phyloP scores from a whole-genome alignment of 2,329 filamentous ascomycete genomes.

The Hawksworthiomyces lignivorus region DNA sequence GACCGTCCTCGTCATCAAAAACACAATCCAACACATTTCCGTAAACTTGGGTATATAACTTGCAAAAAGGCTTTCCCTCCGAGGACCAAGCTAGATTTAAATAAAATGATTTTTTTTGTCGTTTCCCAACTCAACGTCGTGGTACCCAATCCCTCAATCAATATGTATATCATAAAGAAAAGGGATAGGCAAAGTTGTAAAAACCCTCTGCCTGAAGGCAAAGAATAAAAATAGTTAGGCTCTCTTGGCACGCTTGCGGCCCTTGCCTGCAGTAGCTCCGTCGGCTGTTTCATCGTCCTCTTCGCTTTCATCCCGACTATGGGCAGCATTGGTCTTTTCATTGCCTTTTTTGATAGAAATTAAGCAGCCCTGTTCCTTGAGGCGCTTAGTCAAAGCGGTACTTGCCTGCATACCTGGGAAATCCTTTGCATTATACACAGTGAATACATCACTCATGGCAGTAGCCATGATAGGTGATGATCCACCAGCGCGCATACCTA shows the following conservation, averaged over 20 bases:
- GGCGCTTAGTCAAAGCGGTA: constrained; percentile 61
- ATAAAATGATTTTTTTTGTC: no score
- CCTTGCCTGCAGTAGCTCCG: constrained; percentile 8
- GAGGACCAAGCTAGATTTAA: no score
- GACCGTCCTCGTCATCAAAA: neutral
- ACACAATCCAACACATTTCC: neutral
- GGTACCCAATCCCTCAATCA: no score
- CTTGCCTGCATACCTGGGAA: constrained; percentile 79
- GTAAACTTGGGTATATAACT: no score
- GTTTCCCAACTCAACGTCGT: no score
- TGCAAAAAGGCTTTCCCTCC: no score
- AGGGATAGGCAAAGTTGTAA: no score
- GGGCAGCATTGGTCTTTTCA: constrained; percentile 42
- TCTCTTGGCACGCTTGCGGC: constrained; percentile 12
- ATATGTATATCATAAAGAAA: no score
- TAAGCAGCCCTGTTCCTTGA: constrained; percentile 73
- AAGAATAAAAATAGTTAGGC: constrained; percentile 1
- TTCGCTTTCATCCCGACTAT: constrained; percentile 34
- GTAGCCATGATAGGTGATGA: constrained; percentile 43
- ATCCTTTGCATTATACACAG: constrained; percentile 76
- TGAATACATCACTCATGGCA: constrained; percentile 62
- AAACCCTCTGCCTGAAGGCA: no score
- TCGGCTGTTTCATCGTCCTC: constrained; percentile 37
- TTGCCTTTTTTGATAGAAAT: constrained; percentile 85
- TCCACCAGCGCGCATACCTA: constrained; percentile 44